Evolutionary conservation across 768 basidiomycete genomes (phyloP).

Genomic region (Vishniacozyma victoriae): DNA sequence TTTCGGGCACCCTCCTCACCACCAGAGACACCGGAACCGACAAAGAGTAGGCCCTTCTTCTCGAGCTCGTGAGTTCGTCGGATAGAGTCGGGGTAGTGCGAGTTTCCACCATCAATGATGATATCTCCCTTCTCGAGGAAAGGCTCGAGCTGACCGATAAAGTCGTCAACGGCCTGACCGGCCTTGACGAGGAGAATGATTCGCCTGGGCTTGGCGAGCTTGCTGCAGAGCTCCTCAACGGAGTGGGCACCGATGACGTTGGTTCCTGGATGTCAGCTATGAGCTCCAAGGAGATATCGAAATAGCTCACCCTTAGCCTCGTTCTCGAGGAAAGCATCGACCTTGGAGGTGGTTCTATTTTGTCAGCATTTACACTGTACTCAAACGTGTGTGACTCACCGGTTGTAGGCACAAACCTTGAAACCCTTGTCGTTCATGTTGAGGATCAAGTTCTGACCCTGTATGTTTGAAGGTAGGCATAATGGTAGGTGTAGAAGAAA

Average conservation of each 20-base stretch:
- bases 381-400: slow-evolving; percentile 44
- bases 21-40: slow-evolving; percentile 97
- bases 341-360: slow-evolving; percentile 75
- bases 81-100: slow-evolving; percentile 96
- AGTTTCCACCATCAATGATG: slow-evolving; percentile 99
- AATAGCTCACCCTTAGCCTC: slow-evolving; percentile 85
- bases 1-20: slow-evolving; percentile 97
- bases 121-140: slow-evolving; percentile 93
- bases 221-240: slow-evolving; percentile 78
- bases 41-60: slow-evolving; percentile 88
- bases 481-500: background rate
- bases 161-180: slow-evolving; percentile 88
- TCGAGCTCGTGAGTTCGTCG: slow-evolving; percentile 91
- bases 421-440: slow-evolving; percentile 99
- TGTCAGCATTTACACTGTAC: background rate
- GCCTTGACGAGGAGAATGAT: slow-evolving; percentile 99
- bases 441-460: slow-evolving; percentile 95
- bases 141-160: slow-evolving; percentile 81
- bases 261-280: slow-evolving; percentile 61
- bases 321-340: slow-evolving; percentile 89
- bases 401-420: slow-evolving; percentile 93
- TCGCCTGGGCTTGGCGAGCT: slow-evolving; percentile 92
- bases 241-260: slow-evolving; percentile 93
- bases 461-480: slow-evolving; percentile 1
- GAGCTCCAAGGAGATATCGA: slow-evolving; percentile 2